Base-by-base conservation (phyloP, 2,329 filamentous ascomycete genomes). In the Harringtonia aguacate region DNA sequence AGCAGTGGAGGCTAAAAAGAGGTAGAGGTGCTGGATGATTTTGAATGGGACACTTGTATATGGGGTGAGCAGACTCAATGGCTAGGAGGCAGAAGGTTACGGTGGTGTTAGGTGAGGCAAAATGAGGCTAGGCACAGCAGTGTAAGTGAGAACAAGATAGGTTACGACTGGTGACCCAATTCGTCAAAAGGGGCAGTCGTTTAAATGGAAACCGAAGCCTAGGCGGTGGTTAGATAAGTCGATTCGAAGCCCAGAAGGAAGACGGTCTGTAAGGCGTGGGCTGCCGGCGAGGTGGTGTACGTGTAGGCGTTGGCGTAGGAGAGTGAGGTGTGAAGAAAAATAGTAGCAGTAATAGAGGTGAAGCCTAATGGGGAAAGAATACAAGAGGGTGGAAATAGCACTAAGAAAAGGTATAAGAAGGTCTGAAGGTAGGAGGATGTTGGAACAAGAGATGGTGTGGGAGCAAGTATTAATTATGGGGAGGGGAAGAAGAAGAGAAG, bases 391-490 rank as follows among this genome's bases (percentile, higher is more conserved):
- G 5, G 36, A 33, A 27, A 29, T 28, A n/a, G 8, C 17, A 27
- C 8, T 18, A 22, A 24, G 17, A 37, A 37, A n/a, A 27, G 14
- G 9, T 9, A 28, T 15, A 36, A 10, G 34, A 36, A 22, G 14
- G n/a, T 14, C 12, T 9, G 8, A 31, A 29, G 22, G 21, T 17
- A 29, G 18, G 12, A 20, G 20, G 22, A 24, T 20, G 29, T 29
- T 18, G 31, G 27, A 28, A 24, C 49, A 50, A 52, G 51, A 33
- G 50, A 43, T 45, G 48, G 51, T 29, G 44, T 53, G 46, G 52
- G 48, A 13, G 18, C 9, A 29, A 13, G 18, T 27, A 39, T 18
- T 20, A 20, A 28, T 17, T 27, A 27, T 12, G n/a, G 5, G 8
- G 15, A 17, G 28, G 13, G 27, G 40, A 31, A 14, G 15, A 28